Evolutionary conservation across 495 filamentous ascomycete species (phyloP).

Genomic region (Podospora bellae-mahoneyi): DNA sequence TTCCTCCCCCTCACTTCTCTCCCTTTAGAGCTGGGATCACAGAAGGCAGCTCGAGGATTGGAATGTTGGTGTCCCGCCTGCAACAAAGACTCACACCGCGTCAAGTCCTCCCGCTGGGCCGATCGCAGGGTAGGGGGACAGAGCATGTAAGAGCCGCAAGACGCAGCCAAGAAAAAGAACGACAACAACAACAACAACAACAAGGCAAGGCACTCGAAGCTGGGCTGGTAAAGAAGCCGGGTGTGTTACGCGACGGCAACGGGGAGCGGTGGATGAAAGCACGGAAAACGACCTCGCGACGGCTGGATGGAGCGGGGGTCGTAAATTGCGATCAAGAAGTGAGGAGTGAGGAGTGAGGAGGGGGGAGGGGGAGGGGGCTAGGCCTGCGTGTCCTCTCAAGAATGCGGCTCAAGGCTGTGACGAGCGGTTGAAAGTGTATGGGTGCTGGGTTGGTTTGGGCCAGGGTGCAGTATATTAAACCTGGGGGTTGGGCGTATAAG

Average conservation of each 20-base stretch:
- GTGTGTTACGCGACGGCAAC: slow-evolving; percentile 7
- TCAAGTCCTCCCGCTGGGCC: slow-evolving; percentile 24
- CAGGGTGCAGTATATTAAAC: slow-evolving; percentile 12
- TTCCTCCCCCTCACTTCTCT: slow-evolving; percentile 4
- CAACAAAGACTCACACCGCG: slow-evolving; percentile 8
- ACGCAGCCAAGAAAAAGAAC: slow-evolving; percentile 26
- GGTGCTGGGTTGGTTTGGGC: slow-evolving; percentile 12
- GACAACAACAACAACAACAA: slow-evolving; percentile 8
- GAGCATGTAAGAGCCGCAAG: slow-evolving; percentile 34
- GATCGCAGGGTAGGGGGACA: slow-evolving; percentile 21
- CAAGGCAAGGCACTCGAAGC: background rate
- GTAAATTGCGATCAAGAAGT: slow-evolving; percentile 28
- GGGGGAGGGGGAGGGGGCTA: slow-evolving; percentile 16
- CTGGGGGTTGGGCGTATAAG: background rate
- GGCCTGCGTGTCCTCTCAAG: slow-evolving; percentile 18
- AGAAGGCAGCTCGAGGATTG: slow-evolving; percentile 6
- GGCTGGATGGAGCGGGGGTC: slow-evolving; percentile 31
- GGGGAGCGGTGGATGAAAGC: slow-evolving; percentile 25
- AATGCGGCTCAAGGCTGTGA: slow-evolving; percentile 33
- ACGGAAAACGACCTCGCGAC: slow-evolving; percentile 33
- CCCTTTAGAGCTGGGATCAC: slow-evolving; percentile 1
- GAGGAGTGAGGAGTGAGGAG: slow-evolving; percentile 1
- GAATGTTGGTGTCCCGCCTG: slow-evolving; percentile 1
- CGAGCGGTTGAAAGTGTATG: slow-evolving; percentile 18
- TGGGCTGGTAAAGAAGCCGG: slow-evolving; percentile 9